Percentiles rank a stretch among this genome's conserved stretches.
Evolutionary conservation across 495 filamentous ascomycete species (phyloP).

Genomic region (Aspergillus avenaceus): DNA sequence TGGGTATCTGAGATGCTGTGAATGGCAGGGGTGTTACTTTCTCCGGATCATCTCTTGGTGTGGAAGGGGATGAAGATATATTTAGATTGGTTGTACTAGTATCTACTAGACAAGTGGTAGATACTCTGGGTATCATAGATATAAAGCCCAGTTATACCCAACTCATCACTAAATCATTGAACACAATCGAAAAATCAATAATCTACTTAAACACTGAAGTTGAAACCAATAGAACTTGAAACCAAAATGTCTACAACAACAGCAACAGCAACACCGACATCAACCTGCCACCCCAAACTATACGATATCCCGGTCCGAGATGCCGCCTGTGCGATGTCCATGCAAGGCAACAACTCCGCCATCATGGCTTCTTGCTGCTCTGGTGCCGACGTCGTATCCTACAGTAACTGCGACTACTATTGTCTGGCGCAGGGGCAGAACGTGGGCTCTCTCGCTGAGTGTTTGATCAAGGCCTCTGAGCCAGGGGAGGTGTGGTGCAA

Average conservation of each 20-base stretch:
- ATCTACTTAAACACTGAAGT: background rate
- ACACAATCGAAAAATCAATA: background rate
- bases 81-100: too few relatives aligned
- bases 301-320: constrained; percentile 37
- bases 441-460: constrained; percentile 30
- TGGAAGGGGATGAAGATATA: too few relatives aligned
- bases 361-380: constrained; percentile 39
- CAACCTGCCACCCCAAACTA: constrained; percentile 22
- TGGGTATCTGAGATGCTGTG: too few relatives aligned
- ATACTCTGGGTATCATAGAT: too few relatives aligned
- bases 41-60: too few relatives aligned
- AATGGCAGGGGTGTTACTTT: too few relatives aligned
- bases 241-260: constrained; percentile 14
- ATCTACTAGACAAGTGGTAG: too few relatives aligned
- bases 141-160: too few relatives aligned
- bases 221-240: background rate
- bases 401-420: constrained; percentile 40
- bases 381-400: constrained; percentile 32
- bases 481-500: constrained; percentile 35
- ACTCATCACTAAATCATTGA: background rate
- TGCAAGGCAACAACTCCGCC: constrained; percentile 26
- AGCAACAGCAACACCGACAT: constrained; percentile 19
- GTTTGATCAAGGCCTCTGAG: constrained; percentile 29
- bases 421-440: constrained; percentile 36
- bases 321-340: constrained; percentile 33